A percentile compares a stretch with the other conserved stretches of the same genome.
Conservation (phyloP, 2,329 filamentous ascomycete genomes). For the Alternaria sp. region DNA sequence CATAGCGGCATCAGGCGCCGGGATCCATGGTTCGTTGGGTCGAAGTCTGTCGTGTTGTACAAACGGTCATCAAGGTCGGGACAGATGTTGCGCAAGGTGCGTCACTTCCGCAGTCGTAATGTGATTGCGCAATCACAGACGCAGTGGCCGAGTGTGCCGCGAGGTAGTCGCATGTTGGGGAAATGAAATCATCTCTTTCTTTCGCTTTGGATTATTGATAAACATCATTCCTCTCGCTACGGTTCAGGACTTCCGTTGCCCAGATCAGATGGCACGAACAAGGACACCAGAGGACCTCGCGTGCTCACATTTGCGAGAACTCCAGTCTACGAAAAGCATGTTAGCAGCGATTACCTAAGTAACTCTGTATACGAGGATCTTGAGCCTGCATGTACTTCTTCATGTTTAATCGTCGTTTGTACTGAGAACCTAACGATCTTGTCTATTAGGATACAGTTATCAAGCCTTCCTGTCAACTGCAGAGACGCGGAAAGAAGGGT, state of each 20-base stretch:
- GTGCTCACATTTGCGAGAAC: not conserved
- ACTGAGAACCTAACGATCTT: not conserved
- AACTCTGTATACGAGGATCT: not conserved
- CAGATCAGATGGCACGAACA: no score
- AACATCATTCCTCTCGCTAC: not conserved
- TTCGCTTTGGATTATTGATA: not conserved
- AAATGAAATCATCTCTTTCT: not conserved
- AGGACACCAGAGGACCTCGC: no score
- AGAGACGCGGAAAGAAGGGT: no score
- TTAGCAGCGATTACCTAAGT: not conserved
- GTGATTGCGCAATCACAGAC: not conserved
- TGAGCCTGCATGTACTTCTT: not conserved
- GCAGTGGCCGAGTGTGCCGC: not conserved
- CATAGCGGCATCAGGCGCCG: not conserved
- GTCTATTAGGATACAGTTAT: not conserved
- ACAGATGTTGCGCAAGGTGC: not conserved
- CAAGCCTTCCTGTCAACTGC: not conserved
- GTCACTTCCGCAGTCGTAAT: not conserved
- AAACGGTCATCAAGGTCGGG: not conserved
- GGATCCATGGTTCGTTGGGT: not conserved
- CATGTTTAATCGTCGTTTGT: not conserved
- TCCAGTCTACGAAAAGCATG: not conserved
- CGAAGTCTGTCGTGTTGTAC: not conserved
- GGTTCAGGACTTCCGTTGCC: no score
- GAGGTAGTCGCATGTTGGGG: not conserved